Evolutionary conservation across 2,329 filamentous ascomycete genomes (phyloP), one percentile per base, ranked within the genome.

Genomic region (Tolypocladium amazonense): DNA sequence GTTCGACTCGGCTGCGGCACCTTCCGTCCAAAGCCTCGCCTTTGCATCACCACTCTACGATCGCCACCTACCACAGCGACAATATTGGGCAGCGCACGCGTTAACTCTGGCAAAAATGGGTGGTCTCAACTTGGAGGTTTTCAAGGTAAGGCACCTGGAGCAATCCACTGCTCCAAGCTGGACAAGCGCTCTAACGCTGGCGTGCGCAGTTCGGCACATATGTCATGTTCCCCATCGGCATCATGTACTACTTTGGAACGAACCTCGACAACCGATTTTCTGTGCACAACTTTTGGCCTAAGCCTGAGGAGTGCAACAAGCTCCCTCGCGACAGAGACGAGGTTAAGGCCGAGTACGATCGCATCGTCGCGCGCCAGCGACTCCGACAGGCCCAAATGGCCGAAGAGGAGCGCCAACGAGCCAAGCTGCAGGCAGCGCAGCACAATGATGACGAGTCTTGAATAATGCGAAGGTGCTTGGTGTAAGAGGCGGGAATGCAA

Each of bases 221-320:
- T 79, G 88, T 99, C 79, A 88, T 97, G 83, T 99, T 99, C 77
- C 94, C 94, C 23, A 97, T 99, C 70, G 92, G 90, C 68, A 92
- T 94, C 81, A 99, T 99, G 94, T 97, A 95, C 82, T 99, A 99
- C 80, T 99, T 97, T 75, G 94, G 94, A 72, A 96, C 92, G 60
- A 99, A 99, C 75, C 90, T 99, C 71, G 94, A 99, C 76, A 83
- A 88, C 66, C 88, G 91, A 64, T 99, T 99, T 80, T 78, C 83
- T 56, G 90, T 97, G 1, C 87, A 89, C 27, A 89, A 88, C 60
- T 99, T 99, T 81, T 99, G 94, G 94, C 94, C 94, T 35, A 90
- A 87, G 69, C 80, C 86, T 5, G 87, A 89, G 64, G 81, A 92
- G 71, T 88, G 88, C 62, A 88, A 94, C 75, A 84, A 82, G 69